Evolutionary conservation across 306 rosid genomes (phyloP).

Genomic region (Bauhinia variegata): DNA sequence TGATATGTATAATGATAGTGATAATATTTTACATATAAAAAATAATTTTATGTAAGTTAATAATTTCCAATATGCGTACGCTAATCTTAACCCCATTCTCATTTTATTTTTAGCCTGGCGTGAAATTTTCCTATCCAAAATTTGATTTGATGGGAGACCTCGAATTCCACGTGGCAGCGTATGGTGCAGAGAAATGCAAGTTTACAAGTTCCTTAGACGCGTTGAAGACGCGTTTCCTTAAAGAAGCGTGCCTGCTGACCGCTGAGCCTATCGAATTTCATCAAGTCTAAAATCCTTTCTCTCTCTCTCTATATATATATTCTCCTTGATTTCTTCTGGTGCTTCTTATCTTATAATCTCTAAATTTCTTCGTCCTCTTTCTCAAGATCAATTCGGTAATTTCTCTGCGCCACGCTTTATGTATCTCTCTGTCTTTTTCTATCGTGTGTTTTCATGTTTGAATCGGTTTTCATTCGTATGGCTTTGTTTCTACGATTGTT

Average conservation of each 20-base stretch:
- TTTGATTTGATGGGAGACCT: background rate
- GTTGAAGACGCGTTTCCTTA: slow-evolving; percentile 12
- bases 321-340: background rate
- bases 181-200: background rate
- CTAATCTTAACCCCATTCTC: no score
- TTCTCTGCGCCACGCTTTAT: background rate
- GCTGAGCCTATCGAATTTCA: background rate
- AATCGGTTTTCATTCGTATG: no score
- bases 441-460: background rate
- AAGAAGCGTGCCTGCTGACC: no score
- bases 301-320: no score
- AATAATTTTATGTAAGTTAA: no score
- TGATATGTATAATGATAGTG: no score
- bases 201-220: slow-evolving; percentile 28
- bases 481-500: no score
- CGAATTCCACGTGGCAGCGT: background rate
- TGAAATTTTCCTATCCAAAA: no score
- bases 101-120: no score
- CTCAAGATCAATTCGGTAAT: slow-evolving; percentile 23
- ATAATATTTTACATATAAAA: no score
- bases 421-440: background rate
- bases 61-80: no score
- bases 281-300: background rate
- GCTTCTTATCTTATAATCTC: background rate
- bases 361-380: slow-evolving; percentile 5